Base-by-base conservation (phyloP, 2,329 filamentous ascomycete species). In the Acephala macrosclerotiorum region DNA sequence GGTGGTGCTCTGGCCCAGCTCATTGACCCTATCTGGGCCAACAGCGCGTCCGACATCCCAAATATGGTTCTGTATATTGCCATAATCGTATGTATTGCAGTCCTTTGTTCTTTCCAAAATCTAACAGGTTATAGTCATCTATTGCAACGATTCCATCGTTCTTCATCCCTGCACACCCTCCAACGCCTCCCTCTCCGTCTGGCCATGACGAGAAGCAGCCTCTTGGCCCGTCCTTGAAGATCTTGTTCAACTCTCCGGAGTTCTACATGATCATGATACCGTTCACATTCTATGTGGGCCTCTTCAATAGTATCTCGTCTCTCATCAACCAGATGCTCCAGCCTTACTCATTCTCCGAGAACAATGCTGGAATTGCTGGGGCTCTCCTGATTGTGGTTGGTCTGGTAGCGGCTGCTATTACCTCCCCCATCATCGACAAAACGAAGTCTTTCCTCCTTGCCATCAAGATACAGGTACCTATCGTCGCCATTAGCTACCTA, bases 261-360 rank as follows among this genome's bases (percentile, higher is more conserved):
- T 91, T 97, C 79, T 97, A 89, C 85, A 85, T 97, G 68, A 80
- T 97, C 70, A 82, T 94, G 67, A 74, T 94, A 66, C 90, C 94
- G n/a, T 98, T 95, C 80, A 81, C 87, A 70, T 79, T 94, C 73
- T 97, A 94, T 78, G 92, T 97, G 67, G 94, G 91, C 73, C 90
- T 96, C 81, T 99, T 99, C 88, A 98, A 98, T 84, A 91, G 91
- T 71, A 83, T 94, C 71, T 96, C 94, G 58, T 91, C 91, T 1
- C 87, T 98, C 1, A 84, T 98, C 11, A 97, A 95, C 81, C 95
- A 97, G 76, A 92, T 98, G 76, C 86, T 98, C 69, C 82, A 87
- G 45, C 96, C 96, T 0, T 95, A 97, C 80, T 91, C 88, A 73
- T 97, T 93, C 84, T 86, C 82, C 66, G 91, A 97, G 77, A 90